phyloP scores from a whole-genome alignment of 176 grass and related monocot species.

The Chrysopogon serrulatus region DNA sequence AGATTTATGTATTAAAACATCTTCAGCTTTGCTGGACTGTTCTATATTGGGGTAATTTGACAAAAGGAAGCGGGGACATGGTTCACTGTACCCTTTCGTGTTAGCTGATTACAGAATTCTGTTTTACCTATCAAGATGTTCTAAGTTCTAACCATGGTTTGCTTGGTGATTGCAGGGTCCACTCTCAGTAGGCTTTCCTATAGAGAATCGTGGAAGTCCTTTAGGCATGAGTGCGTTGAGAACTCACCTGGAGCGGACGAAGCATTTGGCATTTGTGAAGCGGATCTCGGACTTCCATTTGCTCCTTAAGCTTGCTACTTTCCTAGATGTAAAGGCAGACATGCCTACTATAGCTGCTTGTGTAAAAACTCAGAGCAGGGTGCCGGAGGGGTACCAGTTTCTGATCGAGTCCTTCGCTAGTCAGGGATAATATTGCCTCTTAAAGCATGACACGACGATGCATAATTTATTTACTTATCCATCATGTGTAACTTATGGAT shows the following conservation, averaged over 20 bases:
- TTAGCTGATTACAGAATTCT: not conserved
- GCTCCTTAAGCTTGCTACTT: conserved; percentile 58
- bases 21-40: not conserved
- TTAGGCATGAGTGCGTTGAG: conserved; percentile 37
- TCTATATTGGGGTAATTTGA: not conserved
- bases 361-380: conserved; percentile 46
- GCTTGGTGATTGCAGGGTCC: conserved; percentile 47
- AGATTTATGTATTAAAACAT: not conserved
- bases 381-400: conserved; percentile 84
- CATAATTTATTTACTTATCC: conserved; percentile 22
- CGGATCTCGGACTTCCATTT: conserved; percentile 89
- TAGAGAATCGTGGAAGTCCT: conserved; percentile 65
- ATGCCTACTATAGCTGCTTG: conserved; percentile 62
- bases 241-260: conserved; percentile 59
- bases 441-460: not conserved
- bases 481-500: conserved; percentile 25
- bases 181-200: conserved; percentile 57
- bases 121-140: not conserved
- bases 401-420: conserved; percentile 82
- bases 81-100: not conserved
- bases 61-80: not conserved
- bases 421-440: conserved; percentile 20
- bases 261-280: conserved; percentile 76
- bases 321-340: conserved; percentile 65
- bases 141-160: not conserved